A percentile compares a stretch with the other conserved stretches of the same genome.
phyloP scores from a whole-genome alignment of 2,329 filamentous ascomycete species.

The Graphiopsis chlorocephala region DNA sequence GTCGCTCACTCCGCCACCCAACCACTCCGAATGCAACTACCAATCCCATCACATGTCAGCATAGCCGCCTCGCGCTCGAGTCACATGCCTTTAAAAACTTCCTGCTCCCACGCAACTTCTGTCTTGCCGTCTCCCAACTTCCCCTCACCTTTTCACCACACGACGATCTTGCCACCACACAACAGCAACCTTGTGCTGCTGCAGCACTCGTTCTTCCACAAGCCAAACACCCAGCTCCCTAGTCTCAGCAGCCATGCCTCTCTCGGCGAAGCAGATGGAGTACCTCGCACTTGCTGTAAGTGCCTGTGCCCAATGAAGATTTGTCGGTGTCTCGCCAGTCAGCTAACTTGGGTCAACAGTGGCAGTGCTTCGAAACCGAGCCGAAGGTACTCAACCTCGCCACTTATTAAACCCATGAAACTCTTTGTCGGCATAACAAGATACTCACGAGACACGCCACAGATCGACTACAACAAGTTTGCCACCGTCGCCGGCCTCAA shows the following conservation, averaged over 20 bases:
- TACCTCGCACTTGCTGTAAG: constrained; percentile 28
- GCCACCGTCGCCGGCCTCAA: constrained; percentile 28
- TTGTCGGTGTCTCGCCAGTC: not conserved
- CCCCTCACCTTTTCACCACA: not conserved
- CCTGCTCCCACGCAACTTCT: not conserved
- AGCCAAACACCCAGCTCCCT: not conserved
- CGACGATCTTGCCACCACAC: not conserved
- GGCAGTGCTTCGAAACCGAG: constrained; percentile 33
- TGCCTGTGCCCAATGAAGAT: not conserved
- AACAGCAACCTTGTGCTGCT: not conserved
- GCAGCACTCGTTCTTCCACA: not conserved
- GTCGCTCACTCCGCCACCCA: constrained; percentile 4
- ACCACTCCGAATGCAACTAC: not conserved
- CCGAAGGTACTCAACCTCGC: constrained; percentile 25
- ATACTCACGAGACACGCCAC: not conserved
- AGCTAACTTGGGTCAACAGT: constrained; percentile 9
- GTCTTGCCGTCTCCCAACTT: not conserved
- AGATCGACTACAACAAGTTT: constrained; percentile 37
- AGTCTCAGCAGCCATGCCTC: constrained; percentile 23
- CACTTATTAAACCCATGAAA: not conserved
- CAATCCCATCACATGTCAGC: not conserved
- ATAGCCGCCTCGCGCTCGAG: not conserved
- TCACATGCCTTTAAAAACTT: not conserved
- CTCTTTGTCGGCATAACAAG: not conserved
- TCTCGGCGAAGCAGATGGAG: constrained; percentile 29